Conservation (phyloP, 106 monocot species). For the Phalaenopsis equestris region DNA sequence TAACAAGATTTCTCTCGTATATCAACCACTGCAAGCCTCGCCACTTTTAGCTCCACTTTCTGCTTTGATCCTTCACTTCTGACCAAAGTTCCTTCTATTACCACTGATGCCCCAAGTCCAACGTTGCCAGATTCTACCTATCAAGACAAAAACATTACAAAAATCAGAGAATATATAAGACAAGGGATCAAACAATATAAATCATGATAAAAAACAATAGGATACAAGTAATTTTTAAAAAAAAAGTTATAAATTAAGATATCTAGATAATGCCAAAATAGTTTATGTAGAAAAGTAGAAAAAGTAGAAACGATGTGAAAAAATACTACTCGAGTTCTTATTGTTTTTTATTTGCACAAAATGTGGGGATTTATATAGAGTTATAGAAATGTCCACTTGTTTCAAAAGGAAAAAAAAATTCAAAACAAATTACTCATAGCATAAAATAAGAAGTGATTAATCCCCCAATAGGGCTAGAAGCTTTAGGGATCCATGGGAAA, state of each 20-base stretch:
- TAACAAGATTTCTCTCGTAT: not conserved
- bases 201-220: not conserved
- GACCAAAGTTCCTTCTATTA: constrained; percentile 67
- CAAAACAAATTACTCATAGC: too few species aligned
- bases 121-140: constrained; percentile 76
- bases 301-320: too few species aligned
- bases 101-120: constrained; percentile 65
- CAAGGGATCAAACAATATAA: not conserved
- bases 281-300: too few species aligned
- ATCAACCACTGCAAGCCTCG: constrained; percentile 60
- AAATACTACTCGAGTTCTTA: too few species aligned
- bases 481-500: too few species aligned
- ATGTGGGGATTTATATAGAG: too few species aligned
- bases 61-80: constrained; percentile 90
- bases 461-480: too few species aligned
- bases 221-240: not conserved
- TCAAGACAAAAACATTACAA: constrained; percentile 8
- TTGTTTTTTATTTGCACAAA: too few species aligned
- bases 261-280: too few species aligned
- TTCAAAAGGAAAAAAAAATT: too few species aligned
- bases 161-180: not conserved
- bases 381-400: too few species aligned
- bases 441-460: too few species aligned
- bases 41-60: constrained; percentile 85
- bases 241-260: not conserved